These are phyloP conservation scores for Fusarium udum DNA, from an alignment of 2,329 filamentous ascomycete species.

Conservation along the genomic window DNA sequence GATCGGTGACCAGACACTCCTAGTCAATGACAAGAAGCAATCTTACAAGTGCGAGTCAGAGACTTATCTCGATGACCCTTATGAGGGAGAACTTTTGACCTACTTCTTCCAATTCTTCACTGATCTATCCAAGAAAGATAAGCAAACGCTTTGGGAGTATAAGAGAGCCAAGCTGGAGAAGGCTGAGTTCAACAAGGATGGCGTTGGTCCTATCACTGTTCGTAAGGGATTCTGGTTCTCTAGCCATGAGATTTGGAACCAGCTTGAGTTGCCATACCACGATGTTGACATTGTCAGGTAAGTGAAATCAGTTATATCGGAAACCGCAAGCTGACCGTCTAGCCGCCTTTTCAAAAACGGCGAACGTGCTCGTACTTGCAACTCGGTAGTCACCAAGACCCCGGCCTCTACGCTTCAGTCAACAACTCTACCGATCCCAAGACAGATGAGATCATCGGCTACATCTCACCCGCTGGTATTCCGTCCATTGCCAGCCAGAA, in stretches of 20 bases:
- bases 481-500: slow-evolving; percentile 52
- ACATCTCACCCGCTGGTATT: slow-evolving; percentile 54
- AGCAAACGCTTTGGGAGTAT: slow-evolving; percentile 49
- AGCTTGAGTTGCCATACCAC: slow-evolving; percentile 54
- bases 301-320: not conserved
- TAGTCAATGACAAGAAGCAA: slow-evolving; percentile 42
- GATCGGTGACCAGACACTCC: slow-evolving; percentile 48
- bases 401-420: slow-evolving; percentile 54
- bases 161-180: slow-evolving; percentile 52
- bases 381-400: slow-evolving; percentile 49
- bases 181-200: slow-evolving; percentile 49
- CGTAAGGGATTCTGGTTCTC: slow-evolving; percentile 55
- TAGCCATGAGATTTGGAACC: slow-evolving; percentile 54
- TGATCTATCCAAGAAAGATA: slow-evolving; percentile 46
- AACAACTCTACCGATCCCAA: slow-evolving; percentile 53
- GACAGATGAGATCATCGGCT: slow-evolving; percentile 50
- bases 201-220: slow-evolving; percentile 53
- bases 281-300: slow-evolving; percentile 52
- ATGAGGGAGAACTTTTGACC: slow-evolving; percentile 55
- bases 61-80: slow-evolving; percentile 52
- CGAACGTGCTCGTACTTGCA: slow-evolving; percentile 54
- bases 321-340: not conserved
- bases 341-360: slow-evolving; percentile 52
- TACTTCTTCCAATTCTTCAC: slow-evolving; percentile 54
- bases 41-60: slow-evolving; percentile 50